phyloP scores from a whole-genome alignment of 2,329 filamentous ascomycete genomes.

The Purpureocillium takamizusanense region DNA sequence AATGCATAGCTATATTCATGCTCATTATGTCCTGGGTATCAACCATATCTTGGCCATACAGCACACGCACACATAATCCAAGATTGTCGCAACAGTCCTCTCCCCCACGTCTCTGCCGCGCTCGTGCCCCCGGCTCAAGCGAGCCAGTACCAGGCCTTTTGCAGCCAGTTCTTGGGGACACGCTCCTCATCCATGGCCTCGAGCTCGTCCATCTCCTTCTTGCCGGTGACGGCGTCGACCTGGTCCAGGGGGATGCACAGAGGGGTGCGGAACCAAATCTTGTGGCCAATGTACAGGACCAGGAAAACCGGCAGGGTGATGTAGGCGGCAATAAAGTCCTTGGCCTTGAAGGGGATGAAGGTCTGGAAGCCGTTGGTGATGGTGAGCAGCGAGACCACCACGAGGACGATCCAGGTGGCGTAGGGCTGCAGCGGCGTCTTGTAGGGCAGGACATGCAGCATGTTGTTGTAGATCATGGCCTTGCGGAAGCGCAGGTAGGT shows the following conservation, averaged over 20 bases:
- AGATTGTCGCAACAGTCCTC: not conserved
- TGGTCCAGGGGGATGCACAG: constrained; percentile 33
- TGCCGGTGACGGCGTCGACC: constrained; percentile 48
- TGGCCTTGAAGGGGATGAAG: constrained; percentile 60
- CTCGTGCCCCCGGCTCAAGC: constrained; percentile 21
- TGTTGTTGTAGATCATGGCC: constrained; percentile 43
- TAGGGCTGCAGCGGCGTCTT: constrained; percentile 49
- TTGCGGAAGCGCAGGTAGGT: constrained; percentile 51
- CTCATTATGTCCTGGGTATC: constrained; percentile 2
- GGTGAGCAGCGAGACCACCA: constrained; percentile 50
- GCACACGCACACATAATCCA: not conserved
- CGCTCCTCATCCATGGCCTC: constrained; percentile 37
- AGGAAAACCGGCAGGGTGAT: constrained; percentile 55
- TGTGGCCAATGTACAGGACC: constrained; percentile 52
- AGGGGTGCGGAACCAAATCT: constrained; percentile 36
- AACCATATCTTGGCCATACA: constrained; percentile 1
- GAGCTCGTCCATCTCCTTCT: constrained; percentile 53
- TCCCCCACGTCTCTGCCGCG: not conserved
- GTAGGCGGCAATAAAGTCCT: constrained; percentile 56
- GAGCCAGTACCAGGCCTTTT: constrained; percentile 49
- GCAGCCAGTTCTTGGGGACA: constrained; percentile 38
- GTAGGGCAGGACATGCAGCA: constrained; percentile 43
- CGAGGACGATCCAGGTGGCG: constrained; percentile 51
- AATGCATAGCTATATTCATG: not conserved
- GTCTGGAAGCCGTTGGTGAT: constrained; percentile 69